phyloP scores from a whole-genome alignment of 768 basidiomycete genomes.

The Ramaria sp. region DNA sequence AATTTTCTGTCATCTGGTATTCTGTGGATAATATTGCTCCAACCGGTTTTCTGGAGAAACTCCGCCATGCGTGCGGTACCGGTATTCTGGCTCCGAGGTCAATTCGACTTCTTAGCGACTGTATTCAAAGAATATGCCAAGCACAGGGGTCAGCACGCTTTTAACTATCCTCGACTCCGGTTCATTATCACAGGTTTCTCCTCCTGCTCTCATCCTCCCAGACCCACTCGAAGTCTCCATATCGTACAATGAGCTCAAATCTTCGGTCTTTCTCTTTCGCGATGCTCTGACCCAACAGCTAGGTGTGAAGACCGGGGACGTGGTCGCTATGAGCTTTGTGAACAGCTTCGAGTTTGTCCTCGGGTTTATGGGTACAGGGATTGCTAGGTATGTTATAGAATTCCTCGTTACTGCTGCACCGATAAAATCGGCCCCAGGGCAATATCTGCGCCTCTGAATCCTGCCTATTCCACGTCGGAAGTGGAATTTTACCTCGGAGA shows the following conservation, averaged over 20 bases:
- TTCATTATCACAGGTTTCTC: background rate
- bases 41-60: too few relatives aligned
- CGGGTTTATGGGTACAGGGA: slow-evolving; percentile 15
- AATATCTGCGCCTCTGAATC: slow-evolving; percentile 16
- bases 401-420: background rate
- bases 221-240: slow-evolving; percentile 3
- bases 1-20: too few relatives aligned
- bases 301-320: slow-evolving; percentile 14
- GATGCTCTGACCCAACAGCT: slow-evolving; percentile 10
- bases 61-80: background rate
- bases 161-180: background rate
- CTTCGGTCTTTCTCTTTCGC: slow-evolving; percentile 10
- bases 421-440: slow-evolving; percentile 9
- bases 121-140: background rate
- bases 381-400: slow-evolving; percentile 11
- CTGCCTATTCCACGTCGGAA: slow-evolving; percentile 14
- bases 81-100: background rate
- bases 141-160: background rate
- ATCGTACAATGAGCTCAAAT: slow-evolving; percentile 11
- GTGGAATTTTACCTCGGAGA: slow-evolving; percentile 17
- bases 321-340: slow-evolving; percentile 15
- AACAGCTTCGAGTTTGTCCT: slow-evolving; percentile 17
- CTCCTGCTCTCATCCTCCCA: slow-evolving; percentile 8
- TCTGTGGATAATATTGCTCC: too few relatives aligned
- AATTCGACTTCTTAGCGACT: background rate